Base-by-base conservation (phyloP, 495 filamentous ascomycete genomes). In the Alectoria sarmentosa region DNA sequence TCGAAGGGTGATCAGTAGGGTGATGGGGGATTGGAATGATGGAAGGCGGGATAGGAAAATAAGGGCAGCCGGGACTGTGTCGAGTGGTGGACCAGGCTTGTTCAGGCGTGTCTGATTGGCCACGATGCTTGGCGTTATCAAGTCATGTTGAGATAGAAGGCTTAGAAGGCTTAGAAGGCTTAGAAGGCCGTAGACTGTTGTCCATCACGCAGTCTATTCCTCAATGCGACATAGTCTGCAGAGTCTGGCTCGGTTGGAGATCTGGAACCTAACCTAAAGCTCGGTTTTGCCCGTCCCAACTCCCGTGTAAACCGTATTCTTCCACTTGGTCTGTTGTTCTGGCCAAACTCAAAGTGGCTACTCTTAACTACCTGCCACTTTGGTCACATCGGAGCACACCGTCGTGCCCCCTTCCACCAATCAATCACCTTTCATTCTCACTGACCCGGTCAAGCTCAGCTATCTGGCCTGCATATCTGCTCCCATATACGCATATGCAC, bases 61-160 rank as follows among this genome's bases (percentile, higher is more conserved):
- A 36, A 55, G 28, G 30, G 30, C 28, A 32, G 14, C 11, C 49
- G 26, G 9, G 10, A 30, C n/a, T n/a, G 6, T 28, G 23, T n/a
- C n/a, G n/a, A 10, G 21, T 21, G 3, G 26, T 23, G 0, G n/a
- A 23, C 1, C n/a, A 1, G 41, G 44, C 2, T 46, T 11, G 21
- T 3, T 11, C 9, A 54, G 44, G 52, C 52, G 34, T 55, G 14
- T 55, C 17, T 55, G 52, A 55, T 55, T 36, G 52, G 52, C 30
- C 30, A 55, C 34, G 30, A 55, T 34, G 9, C 52, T 55, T 55
- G 52, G 52, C 52, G 34, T 34, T 55, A 55, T 55, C 52, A 55
- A 17, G n/a, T 1, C 17, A 19, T 4, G 32, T 14, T 30, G 0
- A 1, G 2, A 30, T 9, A 6, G 2, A 41, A 17, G 5, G 37